Evolutionary conservation across 1,284 basidiomycete species (phyloP).

Genomic region (Leccinum griseonigrum): DNA sequence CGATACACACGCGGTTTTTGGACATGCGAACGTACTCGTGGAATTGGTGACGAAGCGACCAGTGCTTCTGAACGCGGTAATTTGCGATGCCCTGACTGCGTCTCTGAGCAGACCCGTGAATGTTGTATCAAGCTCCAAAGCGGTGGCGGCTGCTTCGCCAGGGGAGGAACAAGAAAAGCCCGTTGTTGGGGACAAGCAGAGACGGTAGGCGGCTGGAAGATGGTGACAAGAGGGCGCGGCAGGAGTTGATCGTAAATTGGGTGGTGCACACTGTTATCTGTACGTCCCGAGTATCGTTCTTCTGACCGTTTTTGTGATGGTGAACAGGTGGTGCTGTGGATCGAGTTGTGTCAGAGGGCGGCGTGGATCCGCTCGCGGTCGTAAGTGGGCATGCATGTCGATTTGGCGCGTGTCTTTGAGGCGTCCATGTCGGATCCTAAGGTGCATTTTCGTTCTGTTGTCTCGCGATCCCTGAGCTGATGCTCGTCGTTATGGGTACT

Average conservation of each 20-base stretch:
- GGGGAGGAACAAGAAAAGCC: conserved; percentile 34
- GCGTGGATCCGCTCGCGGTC: conserved; percentile 65
- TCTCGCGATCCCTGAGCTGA: background rate
- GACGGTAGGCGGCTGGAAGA: conserved; percentile 24
- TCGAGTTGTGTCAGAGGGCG: conserved; percentile 75
- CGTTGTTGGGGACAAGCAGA: conserved; percentile 42
- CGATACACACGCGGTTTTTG: conserved; percentile 53
- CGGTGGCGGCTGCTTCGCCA: background rate
- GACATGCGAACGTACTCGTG: conserved; percentile 53
- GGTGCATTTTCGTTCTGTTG: conserved; percentile 32
- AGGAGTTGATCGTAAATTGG: conserved; percentile 51
- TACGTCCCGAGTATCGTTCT: conserved; percentile 31
- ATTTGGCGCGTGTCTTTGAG: conserved; percentile 49
- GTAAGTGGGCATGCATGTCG: conserved; percentile 48
- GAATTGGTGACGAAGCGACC: conserved; percentile 36
- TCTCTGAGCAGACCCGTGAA: conserved; percentile 36
- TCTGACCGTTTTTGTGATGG: background rate
- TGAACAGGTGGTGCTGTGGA: conserved; percentile 65
- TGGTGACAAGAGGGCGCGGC: conserved; percentile 35
- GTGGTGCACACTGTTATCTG: conserved; percentile 71
- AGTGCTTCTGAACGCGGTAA: conserved; percentile 47
- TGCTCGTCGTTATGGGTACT: background rate
- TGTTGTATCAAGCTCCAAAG: conserved; percentile 6
- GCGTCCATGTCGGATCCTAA: conserved; percentile 43
- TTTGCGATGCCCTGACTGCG: conserved; percentile 54